phyloP scores from a whole-genome alignment of 139 green algal genomes.

The Asterochloris sp. region DNA sequence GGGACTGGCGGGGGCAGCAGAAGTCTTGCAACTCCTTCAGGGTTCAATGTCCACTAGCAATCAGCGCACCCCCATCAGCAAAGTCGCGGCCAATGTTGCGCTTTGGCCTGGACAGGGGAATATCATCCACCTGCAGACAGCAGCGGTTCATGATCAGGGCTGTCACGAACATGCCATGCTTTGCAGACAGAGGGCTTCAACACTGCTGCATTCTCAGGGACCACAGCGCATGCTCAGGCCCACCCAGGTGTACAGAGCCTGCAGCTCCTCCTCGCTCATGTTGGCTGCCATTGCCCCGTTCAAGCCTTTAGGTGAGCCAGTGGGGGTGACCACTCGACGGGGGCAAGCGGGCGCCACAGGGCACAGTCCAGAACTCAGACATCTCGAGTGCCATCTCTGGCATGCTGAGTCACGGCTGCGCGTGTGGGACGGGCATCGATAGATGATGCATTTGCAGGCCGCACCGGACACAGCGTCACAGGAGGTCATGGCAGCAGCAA shows the following conservation, averaged over 20 bases:
- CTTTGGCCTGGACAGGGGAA: conserved; percentile 88
- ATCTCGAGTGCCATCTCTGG: too few relatives aligned
- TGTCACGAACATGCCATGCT: neutral
- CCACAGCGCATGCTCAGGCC: neutral
- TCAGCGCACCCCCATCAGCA: conserved; percentile 75
- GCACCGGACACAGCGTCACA: too few relatives aligned
- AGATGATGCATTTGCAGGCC: too few relatives aligned
- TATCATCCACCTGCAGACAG: conserved; percentile 72
- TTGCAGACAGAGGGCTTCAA: neutral
- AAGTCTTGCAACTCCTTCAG: neutral
- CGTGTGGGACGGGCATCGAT: too few relatives aligned
- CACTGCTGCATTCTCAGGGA: neutral
- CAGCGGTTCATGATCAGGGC: neutral
- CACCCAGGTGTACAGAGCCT: conserved; percentile 83
- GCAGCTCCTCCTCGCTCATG: conserved; percentile 73
- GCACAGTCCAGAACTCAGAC: too few relatives aligned
- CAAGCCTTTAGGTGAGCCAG: too few relatives aligned
- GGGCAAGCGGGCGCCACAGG: too few relatives aligned
- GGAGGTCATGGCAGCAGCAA: too few relatives aligned
- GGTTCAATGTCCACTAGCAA: neutral
- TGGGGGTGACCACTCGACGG: too few relatives aligned
- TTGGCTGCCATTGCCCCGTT: conserved; percentile 40
- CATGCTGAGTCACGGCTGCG: too few relatives aligned
- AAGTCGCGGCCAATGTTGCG: conserved; percentile 90
- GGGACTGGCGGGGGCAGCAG: neutral